A percentile compares a stretch with the other conserved stretches of the same genome.
phyloP scores from a whole-genome alignment of 2,329 filamentous ascomycete species.

The Venturia asperata region DNA sequence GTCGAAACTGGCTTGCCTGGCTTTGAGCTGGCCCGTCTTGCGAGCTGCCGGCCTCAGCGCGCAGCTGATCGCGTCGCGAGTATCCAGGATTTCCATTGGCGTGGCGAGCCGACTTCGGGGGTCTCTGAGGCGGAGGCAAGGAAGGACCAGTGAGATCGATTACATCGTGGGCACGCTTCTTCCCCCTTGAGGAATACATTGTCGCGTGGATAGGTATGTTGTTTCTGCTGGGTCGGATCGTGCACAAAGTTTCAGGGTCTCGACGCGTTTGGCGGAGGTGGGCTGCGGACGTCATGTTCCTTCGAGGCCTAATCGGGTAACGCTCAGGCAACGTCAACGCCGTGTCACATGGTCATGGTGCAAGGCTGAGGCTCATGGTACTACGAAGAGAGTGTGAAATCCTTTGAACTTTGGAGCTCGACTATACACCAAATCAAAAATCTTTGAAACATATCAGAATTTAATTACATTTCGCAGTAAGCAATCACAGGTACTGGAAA shows the following conservation, averaged over 20 bases:
- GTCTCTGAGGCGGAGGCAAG: not conserved
- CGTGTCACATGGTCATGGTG: no score
- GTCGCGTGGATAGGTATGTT: not conserved
- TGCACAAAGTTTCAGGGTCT: not conserved
- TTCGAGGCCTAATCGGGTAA: no score
- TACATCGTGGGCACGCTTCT: not conserved
- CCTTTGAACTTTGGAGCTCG: no score
- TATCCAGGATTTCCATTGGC: not conserved
- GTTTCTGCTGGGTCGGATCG: not conserved
- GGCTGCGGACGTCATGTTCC: not conserved
- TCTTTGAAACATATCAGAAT: no score
- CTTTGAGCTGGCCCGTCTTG: not conserved
- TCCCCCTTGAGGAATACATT: not conserved
- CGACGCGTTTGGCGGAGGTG: conserved; percentile 3
- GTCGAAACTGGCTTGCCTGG: conserved; percentile 14
- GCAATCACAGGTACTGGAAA: no score
- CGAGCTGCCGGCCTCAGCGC: not conserved
- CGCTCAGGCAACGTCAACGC: no score
- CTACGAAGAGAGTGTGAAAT: no score
- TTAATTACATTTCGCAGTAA: no score
- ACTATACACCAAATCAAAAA: no score
- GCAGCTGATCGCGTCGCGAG: conserved; percentile 7
- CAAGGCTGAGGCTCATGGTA: no score
- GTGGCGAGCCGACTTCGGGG: not conserved
- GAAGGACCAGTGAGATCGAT: not conserved